phyloP scores from a whole-genome alignment of 2,329 filamentous ascomycete genomes.

The Colletotrichum eleusines region DNA sequence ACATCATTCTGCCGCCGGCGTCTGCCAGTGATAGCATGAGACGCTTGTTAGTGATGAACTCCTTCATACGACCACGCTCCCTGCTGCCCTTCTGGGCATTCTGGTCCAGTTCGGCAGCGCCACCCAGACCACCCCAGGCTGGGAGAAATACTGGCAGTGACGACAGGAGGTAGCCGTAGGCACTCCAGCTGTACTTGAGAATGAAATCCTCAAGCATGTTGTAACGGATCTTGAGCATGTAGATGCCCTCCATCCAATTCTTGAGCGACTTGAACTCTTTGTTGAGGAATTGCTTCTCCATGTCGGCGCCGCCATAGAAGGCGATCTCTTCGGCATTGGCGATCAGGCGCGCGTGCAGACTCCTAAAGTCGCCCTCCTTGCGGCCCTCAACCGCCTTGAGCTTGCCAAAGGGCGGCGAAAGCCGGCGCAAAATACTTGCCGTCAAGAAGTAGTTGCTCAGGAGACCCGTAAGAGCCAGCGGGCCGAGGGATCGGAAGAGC shows the following conservation, averaged over 20 bases:
- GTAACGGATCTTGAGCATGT: slow-evolving; percentile 96
- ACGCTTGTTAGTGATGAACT: slow-evolving; percentile 98
- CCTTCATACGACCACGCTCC: slow-evolving; percentile 92
- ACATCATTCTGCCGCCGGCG: slow-evolving; percentile 98
- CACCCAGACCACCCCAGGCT: slow-evolving; percentile 89
- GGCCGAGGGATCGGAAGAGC: slow-evolving; percentile 90
- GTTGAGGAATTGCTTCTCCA: slow-evolving; percentile 93
- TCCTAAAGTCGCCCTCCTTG: slow-evolving; percentile 94
- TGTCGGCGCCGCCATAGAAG: slow-evolving; percentile 95
- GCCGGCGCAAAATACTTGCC: slow-evolving; percentile 85
- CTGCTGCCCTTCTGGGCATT: slow-evolving; percentile 65
- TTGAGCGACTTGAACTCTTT: slow-evolving; percentile 93
- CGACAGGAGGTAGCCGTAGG: slow-evolving; percentile 93
- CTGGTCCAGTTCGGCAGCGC: slow-evolving; percentile 74
- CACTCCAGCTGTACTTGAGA: slow-evolving; percentile 98
- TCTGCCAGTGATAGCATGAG: slow-evolving; percentile 98
- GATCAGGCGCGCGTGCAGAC: slow-evolving; percentile 89
- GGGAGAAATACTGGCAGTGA: slow-evolving; percentile 95
- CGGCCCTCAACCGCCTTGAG: slow-evolving; percentile 95
- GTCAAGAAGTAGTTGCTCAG: slow-evolving; percentile 95
- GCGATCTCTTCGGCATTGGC: slow-evolving; percentile 98
- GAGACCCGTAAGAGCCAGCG: slow-evolving; percentile 86
- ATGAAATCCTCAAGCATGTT: slow-evolving; percentile 99
- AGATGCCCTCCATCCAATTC: slow-evolving; percentile 98
- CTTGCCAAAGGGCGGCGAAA: slow-evolving; percentile 97